These are phyloP conservation scores for Pestalotiopsis fici DNA, from an alignment of 2,329 filamentous ascomycete genomes.

Conservation along the genomic window DNA sequence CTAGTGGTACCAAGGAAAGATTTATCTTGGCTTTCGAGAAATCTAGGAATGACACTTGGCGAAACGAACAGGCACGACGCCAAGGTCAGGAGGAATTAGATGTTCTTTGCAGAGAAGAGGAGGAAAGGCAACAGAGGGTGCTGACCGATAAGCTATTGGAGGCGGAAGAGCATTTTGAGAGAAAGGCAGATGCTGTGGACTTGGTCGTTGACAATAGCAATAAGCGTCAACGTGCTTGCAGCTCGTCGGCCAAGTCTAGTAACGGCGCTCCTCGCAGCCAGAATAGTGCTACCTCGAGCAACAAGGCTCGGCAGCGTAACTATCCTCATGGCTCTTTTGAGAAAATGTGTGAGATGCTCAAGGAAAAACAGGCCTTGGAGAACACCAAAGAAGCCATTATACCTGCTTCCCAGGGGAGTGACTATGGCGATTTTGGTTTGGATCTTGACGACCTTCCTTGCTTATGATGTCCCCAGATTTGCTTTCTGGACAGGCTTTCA, in stretches of 20 bases:
- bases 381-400: background rate
- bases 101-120: conserved; percentile 18
- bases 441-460: conserved; percentile 14
- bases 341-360: conserved; percentile 18
- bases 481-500: background rate
- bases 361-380: background rate
- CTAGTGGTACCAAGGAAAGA: conserved; percentile 26
- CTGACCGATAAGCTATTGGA: conserved; percentile 10
- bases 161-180: background rate
- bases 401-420: conserved; percentile 27
- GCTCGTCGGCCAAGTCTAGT: background rate
- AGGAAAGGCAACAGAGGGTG: conserved; percentile 17
- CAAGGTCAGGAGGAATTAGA: conserved; percentile 21
- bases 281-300: conserved; percentile 5
- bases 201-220: background rate
- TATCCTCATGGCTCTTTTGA: conserved; percentile 19
- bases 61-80: conserved; percentile 19
- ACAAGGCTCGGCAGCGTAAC: background rate
- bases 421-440: conserved; percentile 26
- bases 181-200: background rate
- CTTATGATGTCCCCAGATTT: background rate
- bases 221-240: background rate
- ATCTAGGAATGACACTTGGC: conserved; percentile 30
- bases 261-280: conserved; percentile 5
- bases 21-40: conserved; percentile 29